These are phyloP conservation scores for Anthoceros angustus DNA, from an alignment of 225 moss, liverwort and hornwort species.

Conservation along the genomic window DNA sequence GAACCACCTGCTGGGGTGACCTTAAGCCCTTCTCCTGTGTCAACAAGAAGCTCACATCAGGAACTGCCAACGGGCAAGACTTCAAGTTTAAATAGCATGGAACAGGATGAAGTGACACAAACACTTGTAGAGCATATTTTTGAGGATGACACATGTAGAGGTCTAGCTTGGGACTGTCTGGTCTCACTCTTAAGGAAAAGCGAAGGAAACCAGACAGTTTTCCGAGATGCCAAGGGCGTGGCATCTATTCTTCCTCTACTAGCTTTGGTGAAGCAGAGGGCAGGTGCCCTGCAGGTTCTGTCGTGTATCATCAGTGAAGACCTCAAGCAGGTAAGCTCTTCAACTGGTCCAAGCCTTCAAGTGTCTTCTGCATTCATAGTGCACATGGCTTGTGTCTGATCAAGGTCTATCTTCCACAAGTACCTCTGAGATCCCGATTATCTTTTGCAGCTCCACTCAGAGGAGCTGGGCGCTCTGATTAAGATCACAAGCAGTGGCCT, in stretches of 20 bases:
- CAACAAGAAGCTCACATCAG: slow-evolving; percentile 14
- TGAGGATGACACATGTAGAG: slow-evolving; percentile 53
- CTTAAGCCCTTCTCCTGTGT: slow-evolving; percentile 8
- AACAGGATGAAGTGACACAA: slow-evolving; percentile 7
- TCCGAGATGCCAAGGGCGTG: slow-evolving; percentile 66
- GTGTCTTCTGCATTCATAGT: not conserved
- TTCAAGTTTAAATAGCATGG: not conserved
- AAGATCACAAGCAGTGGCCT: slow-evolving; percentile 50
- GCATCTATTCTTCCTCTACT: slow-evolving; percentile 50
- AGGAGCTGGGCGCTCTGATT: slow-evolving; percentile 62
- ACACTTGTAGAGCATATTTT: slow-evolving; percentile 32
- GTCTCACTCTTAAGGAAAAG: slow-evolving; percentile 59
- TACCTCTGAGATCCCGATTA: not conserved
- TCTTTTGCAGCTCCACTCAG: slow-evolving; percentile 48
- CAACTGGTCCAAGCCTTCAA: not conserved
- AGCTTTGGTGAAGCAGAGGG: slow-evolving; percentile 49
- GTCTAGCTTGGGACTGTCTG: slow-evolving; percentile 76
- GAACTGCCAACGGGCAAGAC: slow-evolving; percentile 6
- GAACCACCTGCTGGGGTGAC: slow-evolving; percentile 31
- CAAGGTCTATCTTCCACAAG: too few species aligned
- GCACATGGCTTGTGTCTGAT: too few species aligned
- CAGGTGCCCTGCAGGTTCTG: slow-evolving; percentile 56
- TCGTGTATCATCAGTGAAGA: slow-evolving; percentile 82
- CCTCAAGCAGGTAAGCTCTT: slow-evolving; percentile 40
- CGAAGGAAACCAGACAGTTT: slow-evolving; percentile 75